Base-by-base conservation (phyloP, 2,329 filamentous ascomycete genomes). In the Gnomoniopsis sp. region DNA sequence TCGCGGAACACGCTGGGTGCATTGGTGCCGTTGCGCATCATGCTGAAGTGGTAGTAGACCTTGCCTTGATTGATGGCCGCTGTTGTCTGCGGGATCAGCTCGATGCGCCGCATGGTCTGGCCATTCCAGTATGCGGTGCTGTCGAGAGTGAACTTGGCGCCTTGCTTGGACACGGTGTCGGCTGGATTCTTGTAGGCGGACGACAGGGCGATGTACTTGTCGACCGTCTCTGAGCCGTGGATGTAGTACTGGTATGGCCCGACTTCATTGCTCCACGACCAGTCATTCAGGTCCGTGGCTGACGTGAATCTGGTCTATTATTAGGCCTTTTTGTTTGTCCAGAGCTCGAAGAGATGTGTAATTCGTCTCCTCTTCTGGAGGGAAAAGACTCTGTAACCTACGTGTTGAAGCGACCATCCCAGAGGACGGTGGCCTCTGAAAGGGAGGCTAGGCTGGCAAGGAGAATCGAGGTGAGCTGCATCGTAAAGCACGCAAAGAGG, bases 201-300 rank as follows among this genome's bases (percentile, higher is more conserved):
- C 3, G 77, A 79, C 1, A 88, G 75, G 63, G 83, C 83, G 62
- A 88, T 77, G 70, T 88, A 88, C 65, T 80, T 73, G 22, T 75
- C 75, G 6, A 81, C 76, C 1, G 74, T 58, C 4, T 76, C 78
- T 14, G 74, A 73, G 36, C 87, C 88, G 73, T 90, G 87, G 66
- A 89, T 88, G 74, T 89, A 89, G 75, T 87, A 89, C 71, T 89
- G 87, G 72, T 87, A 89, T 0, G 83, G 79, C 1, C 83, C 82
- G 61, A 84, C 79, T 71, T 86, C 79, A 68, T 85, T 86, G 4
- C 76, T 77, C 81, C 82, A 88, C 1, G 81, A 84, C 84, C 84
- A 86, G 26, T 30, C 26, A 8, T 30, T 30, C 26, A 30, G 26
- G 55, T 80, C 78, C 66, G 78, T 75, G 2, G 77, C 66, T 53